Evolutionary conservation across 2,329 filamentous ascomycete species (phyloP).

Genomic region (Xylaria multiplex): DNA sequence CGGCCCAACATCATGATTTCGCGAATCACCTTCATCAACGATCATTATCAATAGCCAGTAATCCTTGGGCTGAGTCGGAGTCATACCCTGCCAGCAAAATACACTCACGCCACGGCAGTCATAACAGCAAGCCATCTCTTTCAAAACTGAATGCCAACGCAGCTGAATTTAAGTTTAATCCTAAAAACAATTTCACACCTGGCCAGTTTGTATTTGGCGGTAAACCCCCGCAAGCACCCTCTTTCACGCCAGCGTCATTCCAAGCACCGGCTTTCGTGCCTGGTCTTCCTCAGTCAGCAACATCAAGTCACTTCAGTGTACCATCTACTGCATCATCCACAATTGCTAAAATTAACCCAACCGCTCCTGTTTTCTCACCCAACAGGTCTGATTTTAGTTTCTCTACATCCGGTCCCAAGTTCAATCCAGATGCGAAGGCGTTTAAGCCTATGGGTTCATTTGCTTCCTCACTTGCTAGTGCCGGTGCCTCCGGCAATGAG

Average conservation of each 20-base stretch:
- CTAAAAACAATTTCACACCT: slow-evolving; percentile 61
- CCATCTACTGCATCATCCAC: slow-evolving; percentile 53
- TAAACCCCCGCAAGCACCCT: slow-evolving; percentile 46
- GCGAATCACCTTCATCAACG: slow-evolving; percentile 62
- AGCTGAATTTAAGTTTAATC: slow-evolving; percentile 85
- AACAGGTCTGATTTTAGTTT: slow-evolving; percentile 65
- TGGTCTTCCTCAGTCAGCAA: slow-evolving; percentile 49
- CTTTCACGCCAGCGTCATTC: slow-evolving; percentile 62
- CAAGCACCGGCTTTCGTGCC: slow-evolving; percentile 53
- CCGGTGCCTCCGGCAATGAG: slow-evolving; percentile 57
- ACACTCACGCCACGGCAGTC: slow-evolving; percentile 60
- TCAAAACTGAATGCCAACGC: slow-evolving; percentile 90
- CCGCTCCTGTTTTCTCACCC: slow-evolving; percentile 77
- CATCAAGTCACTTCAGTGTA: slow-evolving; percentile 55
- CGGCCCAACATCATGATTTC: slow-evolving; percentile 62
- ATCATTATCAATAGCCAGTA: slow-evolving; percentile 66
- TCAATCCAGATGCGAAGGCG: slow-evolving; percentile 79
- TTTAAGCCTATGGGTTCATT: slow-evolving; percentile 73
- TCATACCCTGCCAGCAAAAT: slow-evolving; percentile 53
- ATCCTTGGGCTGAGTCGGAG: slow-evolving; percentile 69
- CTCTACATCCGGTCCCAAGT: slow-evolving; percentile 71
- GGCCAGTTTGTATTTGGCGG: slow-evolving; percentile 62
- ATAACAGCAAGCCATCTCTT: slow-evolving; percentile 74
- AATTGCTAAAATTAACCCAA: slow-evolving; percentile 69
- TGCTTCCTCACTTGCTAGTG: slow-evolving; percentile 60